Evolutionary conservation across 2,329 filamentous ascomycete species (phyloP).

Genomic region (Neurospora sp.): DNA sequence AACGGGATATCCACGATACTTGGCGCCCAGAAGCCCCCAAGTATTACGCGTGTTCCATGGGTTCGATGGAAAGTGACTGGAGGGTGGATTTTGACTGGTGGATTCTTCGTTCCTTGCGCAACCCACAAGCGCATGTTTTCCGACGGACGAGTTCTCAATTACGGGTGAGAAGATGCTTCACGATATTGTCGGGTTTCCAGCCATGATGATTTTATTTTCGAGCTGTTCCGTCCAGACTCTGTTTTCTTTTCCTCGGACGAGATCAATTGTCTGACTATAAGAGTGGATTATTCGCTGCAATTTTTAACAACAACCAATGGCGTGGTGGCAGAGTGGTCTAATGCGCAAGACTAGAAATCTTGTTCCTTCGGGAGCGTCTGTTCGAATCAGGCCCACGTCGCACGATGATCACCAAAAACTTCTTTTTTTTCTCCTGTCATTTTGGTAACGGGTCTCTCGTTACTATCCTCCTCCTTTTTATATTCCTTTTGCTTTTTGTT

Average conservation of each 20-base stretch:
- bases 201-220: background rate
- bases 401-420: background rate
- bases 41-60: background rate
- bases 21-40: too few relatives aligned
- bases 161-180: background rate
- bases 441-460: too few relatives aligned
- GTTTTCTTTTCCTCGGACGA: background rate
- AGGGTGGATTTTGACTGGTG: background rate
- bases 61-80: background rate
- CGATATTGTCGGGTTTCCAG: background rate
- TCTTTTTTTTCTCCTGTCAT: too few relatives aligned
- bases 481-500: background rate
- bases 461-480: too few relatives aligned
- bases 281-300: too few relatives aligned
- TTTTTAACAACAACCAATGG: too few relatives aligned
- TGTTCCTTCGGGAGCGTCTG: background rate
- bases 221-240: background rate
- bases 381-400: background rate
- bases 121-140: background rate
- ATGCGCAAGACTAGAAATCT: too few relatives aligned
- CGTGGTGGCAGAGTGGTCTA: too few relatives aligned
- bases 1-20: background rate
- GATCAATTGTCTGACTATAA: too few relatives aligned
- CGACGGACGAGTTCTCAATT: background rate
- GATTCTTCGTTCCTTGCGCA: background rate